Conservation (phyloP, 176 grass and related monocot species). For the Carex myosuroides region DNA sequence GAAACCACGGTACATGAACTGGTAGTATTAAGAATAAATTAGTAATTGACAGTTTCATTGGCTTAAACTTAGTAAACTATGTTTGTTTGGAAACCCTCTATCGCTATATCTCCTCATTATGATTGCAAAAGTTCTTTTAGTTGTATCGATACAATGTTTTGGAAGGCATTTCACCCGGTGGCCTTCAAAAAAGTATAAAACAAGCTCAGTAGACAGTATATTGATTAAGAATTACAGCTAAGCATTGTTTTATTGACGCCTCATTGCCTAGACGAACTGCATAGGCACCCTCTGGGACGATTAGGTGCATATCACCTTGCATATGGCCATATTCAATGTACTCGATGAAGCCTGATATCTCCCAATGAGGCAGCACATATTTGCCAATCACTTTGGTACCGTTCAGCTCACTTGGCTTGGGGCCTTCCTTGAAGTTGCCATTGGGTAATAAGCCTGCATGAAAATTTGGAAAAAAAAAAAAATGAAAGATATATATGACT, state of each 20-base stretch:
- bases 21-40: neutral
- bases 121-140: neutral
- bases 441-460: constrained; percentile 63
- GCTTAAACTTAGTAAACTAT: neutral
- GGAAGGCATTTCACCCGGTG: neutral
- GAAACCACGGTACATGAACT: neutral
- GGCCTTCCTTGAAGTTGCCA: constrained; percentile 64
- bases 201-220: neutral
- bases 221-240: constrained; percentile 20
- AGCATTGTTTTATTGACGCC: no score
- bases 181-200: neutral
- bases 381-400: constrained; percentile 50
- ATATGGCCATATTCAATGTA: constrained; percentile 81
- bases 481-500: neutral
- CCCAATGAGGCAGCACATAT: constrained; percentile 44
- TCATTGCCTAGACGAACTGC: constrained; percentile 88
- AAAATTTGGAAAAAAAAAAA: neutral
- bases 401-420: constrained; percentile 44
- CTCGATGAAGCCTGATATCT: constrained; percentile 70
- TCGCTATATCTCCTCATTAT: neutral
- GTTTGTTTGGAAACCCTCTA: neutral
- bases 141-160: neutral
- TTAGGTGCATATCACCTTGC: constrained; percentile 78
- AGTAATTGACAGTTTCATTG: neutral
- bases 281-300: constrained; percentile 62